Percentiles rank a stretch among this genome's conserved stretches.
Evolutionary conservation across 2,329 filamentous ascomycete genomes (phyloP).

Genomic region (Bimuria novae-zelandiae): DNA sequence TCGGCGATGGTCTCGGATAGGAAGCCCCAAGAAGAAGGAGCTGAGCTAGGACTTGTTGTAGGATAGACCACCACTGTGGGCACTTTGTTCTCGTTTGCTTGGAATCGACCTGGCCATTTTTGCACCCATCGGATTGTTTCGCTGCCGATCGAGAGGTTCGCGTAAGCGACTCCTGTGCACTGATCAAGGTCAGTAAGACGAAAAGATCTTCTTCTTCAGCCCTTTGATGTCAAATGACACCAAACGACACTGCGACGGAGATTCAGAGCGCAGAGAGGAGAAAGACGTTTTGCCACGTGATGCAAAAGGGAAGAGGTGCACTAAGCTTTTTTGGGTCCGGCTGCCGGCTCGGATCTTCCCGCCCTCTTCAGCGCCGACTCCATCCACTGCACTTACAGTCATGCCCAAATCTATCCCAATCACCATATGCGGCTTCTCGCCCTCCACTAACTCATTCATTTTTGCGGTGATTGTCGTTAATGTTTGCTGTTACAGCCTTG

Average conservation of each 20-base stretch:
- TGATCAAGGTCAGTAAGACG: constrained; percentile 10
- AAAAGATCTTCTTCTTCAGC: not conserved
- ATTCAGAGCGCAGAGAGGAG: no score
- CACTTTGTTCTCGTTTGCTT: constrained; percentile 60
- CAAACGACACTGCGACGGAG: no score
- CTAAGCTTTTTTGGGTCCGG: not conserved
- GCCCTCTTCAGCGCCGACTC: not conserved
- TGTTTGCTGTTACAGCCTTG: constrained; percentile 6
- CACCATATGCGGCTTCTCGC: constrained; percentile 38
- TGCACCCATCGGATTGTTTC: constrained; percentile 43
- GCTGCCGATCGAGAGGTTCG: constrained; percentile 42
- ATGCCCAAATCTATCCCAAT: constrained; percentile 44
- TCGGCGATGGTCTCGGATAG: constrained; percentile 50
- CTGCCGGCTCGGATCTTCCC: not conserved
- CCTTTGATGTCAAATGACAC: no score
- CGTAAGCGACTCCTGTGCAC: constrained; percentile 46
- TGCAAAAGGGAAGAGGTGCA: not conserved
- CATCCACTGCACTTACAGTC: constrained; percentile 38
- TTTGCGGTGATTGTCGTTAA: constrained; percentile 15
- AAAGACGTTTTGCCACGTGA: constrained; percentile 8
- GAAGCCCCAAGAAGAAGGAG: constrained; percentile 59
- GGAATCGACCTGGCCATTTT: constrained; percentile 60
- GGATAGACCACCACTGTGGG: constrained; percentile 58
- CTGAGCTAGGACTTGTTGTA: not conserved
- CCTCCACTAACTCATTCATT: constrained; percentile 16